Conservation (phyloP, 768 basidiomycete genomes). For the Hypsizygus marmoreus region DNA sequence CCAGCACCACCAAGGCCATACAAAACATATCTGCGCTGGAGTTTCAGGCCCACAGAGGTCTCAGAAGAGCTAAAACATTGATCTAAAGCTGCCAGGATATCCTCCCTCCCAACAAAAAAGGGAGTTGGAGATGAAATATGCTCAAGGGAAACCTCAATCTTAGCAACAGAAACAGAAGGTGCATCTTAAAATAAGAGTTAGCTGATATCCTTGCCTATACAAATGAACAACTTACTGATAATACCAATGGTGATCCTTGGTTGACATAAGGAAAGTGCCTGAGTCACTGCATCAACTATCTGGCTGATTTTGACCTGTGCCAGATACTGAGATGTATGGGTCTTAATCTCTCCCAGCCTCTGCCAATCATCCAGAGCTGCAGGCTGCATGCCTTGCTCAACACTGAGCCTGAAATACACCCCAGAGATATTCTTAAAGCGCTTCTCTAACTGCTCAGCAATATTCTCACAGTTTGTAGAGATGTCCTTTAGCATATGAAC, state of each 20-base stretch:
- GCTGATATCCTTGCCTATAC: too few species aligned
- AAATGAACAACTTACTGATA: too few species aligned
- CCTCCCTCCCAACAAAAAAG: constrained; percentile 1
- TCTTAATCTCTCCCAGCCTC: too few species aligned
- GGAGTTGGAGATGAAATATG: background rate
- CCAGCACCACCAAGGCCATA: constrained; percentile 5
- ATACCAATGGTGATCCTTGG: too few species aligned
- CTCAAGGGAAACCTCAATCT: too few species aligned
- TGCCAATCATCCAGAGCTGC: constrained; percentile 3
- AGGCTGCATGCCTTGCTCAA: background rate
- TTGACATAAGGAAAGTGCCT: too few species aligned
- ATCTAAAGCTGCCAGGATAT: background rate
- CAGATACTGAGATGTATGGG: too few species aligned
- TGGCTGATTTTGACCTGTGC: too few species aligned
- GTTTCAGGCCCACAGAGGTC: background rate
- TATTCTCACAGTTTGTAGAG: background rate
- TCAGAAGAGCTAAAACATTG: background rate
- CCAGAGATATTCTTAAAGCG: too few species aligned
- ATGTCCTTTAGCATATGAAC: background rate
- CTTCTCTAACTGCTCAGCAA: background rate
- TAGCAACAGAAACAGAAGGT: too few species aligned
- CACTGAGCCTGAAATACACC: background rate
- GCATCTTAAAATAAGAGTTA: too few species aligned
- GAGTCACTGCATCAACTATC: too few species aligned
- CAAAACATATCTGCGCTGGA: background rate